These are phyloP conservation scores for Macrolepiota albuminosa DNA, from an alignment of 768 basidiomycete species.

Conservation along the genomic window DNA sequence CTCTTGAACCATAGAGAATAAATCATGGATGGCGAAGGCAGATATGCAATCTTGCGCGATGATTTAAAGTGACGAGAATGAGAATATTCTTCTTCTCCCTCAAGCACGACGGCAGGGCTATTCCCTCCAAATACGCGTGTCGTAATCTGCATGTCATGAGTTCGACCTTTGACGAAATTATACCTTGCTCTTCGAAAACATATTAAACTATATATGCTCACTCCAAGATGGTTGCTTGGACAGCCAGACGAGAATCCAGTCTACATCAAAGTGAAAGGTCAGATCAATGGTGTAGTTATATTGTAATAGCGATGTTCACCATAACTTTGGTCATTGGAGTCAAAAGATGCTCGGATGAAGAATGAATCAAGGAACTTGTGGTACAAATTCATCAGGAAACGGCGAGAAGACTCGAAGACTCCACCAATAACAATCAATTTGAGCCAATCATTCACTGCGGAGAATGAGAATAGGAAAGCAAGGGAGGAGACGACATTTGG, in stretches of 20 bases:
- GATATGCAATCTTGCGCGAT: slow-evolving; percentile 25
- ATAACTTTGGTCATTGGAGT: slow-evolving; percentile 31
- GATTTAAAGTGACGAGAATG: slow-evolving; percentile 1
- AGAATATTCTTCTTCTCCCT: slow-evolving; percentile 22
- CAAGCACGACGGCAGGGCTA: slow-evolving; percentile 20
- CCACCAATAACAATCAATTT: slow-evolving; percentile 50
- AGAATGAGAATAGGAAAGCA: slow-evolving; percentile 28
- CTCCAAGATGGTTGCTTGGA: slow-evolving; percentile 53
- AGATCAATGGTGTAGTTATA: neutral
- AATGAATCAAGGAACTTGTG: slow-evolving; percentile 34
- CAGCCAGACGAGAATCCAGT: slow-evolving; percentile 58
- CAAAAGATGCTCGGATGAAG: slow-evolving; percentile 48
- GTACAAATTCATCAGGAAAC: slow-evolving; percentile 33
- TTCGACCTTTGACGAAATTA: slow-evolving; percentile 24
- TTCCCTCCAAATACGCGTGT: slow-evolving; percentile 27
- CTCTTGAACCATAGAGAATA: slow-evolving; percentile 30
- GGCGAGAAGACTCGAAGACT: slow-evolving; percentile 43
- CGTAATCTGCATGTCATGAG: slow-evolving; percentile 44
- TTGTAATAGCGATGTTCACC: slow-evolving; percentile 10
- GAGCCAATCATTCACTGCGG: slow-evolving; percentile 46
- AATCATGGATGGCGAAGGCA: slow-evolving; percentile 27
- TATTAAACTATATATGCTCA: slow-evolving; percentile 20
- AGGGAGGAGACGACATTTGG: slow-evolving; percentile 12
- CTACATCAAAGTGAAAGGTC: slow-evolving; percentile 21
- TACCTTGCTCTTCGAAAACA: neutral